A percentile compares a stretch with the other conserved stretches of the same genome.
Conservation (phyloP, 345 rosid genomes). For the Combretum micranthum region DNA sequence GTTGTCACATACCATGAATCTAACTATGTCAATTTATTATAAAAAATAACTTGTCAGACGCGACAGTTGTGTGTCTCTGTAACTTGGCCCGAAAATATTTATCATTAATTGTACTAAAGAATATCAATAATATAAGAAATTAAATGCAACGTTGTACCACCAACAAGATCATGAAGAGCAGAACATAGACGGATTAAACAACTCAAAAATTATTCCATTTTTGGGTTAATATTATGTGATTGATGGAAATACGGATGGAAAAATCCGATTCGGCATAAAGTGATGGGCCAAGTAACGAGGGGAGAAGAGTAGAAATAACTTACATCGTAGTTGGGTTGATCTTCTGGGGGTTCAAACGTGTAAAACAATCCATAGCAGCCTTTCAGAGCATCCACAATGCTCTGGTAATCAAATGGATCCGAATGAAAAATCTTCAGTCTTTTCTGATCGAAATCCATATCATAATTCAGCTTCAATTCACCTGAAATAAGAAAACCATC, state of each 20-base stretch:
- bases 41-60: too few species aligned
- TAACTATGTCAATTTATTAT: too few species aligned
- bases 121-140: too few species aligned
- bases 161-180: too few species aligned
- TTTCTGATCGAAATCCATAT: conserved; percentile 12
- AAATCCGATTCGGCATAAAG: not conserved
- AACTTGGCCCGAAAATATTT: too few species aligned
- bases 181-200: too few species aligned
- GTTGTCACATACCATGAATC: too few species aligned
- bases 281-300: not conserved
- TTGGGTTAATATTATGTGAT: too few species aligned
- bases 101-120: too few species aligned
- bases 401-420: conserved; percentile 58
- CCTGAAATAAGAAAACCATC: conserved; percentile 6
- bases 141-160: too few species aligned
- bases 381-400: conserved; percentile 39
- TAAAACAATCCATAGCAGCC: conserved; percentile 60
- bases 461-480: conserved; percentile 18
- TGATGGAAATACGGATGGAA: not conserved
- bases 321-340: conserved; percentile 47
- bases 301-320: not conserved
- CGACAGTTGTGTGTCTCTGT: too few species aligned
- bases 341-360: conserved; percentile 41
- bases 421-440: conserved; percentile 38
- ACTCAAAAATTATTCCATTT: too few species aligned